These are phyloP conservation scores for Tricholoma furcatifolium DNA, from an alignment of 768 basidiomycete genomes.

Conservation along the genomic window DNA sequence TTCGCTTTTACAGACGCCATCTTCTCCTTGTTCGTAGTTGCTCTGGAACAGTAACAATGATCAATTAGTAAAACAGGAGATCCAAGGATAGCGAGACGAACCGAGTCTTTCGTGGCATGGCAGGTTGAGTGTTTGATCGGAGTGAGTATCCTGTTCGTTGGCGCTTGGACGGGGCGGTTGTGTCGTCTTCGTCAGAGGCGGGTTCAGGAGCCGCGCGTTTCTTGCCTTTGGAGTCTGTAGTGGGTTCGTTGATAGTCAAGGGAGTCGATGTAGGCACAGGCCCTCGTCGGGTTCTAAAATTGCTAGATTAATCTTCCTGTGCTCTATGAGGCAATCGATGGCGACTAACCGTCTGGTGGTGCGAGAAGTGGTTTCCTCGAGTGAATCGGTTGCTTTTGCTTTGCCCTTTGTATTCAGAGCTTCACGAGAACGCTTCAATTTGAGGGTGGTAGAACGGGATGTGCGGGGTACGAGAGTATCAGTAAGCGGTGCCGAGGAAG, in stretches of 20 bases:
- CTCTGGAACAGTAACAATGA: conserved; percentile 28
- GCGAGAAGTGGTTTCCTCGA: conserved; percentile 49
- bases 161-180: conserved; percentile 56
- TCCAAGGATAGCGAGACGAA: conserved; percentile 26
- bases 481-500: conserved; percentile 30
- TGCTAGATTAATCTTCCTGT: conserved; percentile 27
- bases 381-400: conserved; percentile 58
- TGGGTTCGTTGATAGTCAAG: conserved; percentile 74
- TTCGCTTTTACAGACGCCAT: conserved; percentile 60
- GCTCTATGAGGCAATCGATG: conserved; percentile 23
- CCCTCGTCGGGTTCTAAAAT: conserved; percentile 57
- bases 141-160: conserved; percentile 65
- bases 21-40: conserved; percentile 50
- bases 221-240: conserved; percentile 83
- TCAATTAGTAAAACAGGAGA: conserved; percentile 12
- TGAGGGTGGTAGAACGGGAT: conserved; percentile 43
- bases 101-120: conserved; percentile 80
- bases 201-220: conserved; percentile 82
- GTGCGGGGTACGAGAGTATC: conserved; percentile 38
- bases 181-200: conserved; percentile 64
- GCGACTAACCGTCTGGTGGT: conserved; percentile 61
- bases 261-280: conserved; percentile 40
- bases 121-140: conserved; percentile 53
- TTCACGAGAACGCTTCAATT: conserved; percentile 57
- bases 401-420: conserved; percentile 55